Conservation (phyloP, 805 yeast genomes). For the Cephaloascus fragrans region DNA sequence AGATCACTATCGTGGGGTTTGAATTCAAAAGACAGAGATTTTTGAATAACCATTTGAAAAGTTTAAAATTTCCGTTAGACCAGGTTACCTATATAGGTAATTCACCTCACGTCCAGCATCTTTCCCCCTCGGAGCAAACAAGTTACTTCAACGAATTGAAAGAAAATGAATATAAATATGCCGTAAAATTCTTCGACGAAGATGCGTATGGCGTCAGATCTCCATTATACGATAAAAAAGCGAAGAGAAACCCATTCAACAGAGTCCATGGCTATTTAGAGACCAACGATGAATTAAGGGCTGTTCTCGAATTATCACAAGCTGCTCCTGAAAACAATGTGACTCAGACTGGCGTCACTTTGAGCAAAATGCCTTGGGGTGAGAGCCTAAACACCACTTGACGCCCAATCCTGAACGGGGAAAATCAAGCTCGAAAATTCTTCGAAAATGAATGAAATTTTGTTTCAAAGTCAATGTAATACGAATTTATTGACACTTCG, state of each 20-base stretch:
- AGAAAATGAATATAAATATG: conserved; percentile 40
- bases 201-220: conserved; percentile 51
- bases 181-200: conserved; percentile 37
- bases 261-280: conserved; percentile 25
- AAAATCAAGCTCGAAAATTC: too few species aligned
- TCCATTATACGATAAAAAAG: conserved; percentile 37
- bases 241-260: conserved; percentile 46
- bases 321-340: too few species aligned
- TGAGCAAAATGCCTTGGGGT: too few species aligned
- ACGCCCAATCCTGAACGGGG: too few species aligned
- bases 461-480: too few species aligned
- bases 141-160: conserved; percentile 38
- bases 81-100: conserved; percentile 43
- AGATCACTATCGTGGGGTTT: conserved; percentile 57
- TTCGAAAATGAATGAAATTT: too few species aligned
- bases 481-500: too few species aligned
- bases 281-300: conserved; percentile 13
- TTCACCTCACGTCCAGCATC: conserved; percentile 39
- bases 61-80: conserved; percentile 29
- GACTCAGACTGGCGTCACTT: too few species aligned
- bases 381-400: too few species aligned
- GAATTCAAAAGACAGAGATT: conserved; percentile 64
- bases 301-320: too few species aligned
- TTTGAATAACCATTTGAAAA: conserved; percentile 40
- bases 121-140: conserved; percentile 9